phyloP scores from a whole-genome alignment of 2,329 filamentous ascomycete genomes.

The Colletotrichum acutatum region DNA sequence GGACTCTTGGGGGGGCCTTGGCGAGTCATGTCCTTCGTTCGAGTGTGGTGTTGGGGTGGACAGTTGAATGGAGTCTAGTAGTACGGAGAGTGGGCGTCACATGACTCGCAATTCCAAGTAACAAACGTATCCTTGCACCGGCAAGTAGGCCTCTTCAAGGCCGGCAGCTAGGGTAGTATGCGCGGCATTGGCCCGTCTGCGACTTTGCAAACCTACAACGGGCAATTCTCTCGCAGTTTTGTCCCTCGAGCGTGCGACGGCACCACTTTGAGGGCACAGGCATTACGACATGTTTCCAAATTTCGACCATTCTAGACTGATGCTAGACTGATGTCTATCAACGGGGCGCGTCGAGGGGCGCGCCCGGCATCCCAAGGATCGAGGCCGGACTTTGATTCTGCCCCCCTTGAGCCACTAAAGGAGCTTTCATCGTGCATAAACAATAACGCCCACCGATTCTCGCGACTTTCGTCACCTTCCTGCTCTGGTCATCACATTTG shows the following conservation, averaged over 20 bases:
- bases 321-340: conserved; percentile 4
- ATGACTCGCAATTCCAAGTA: conserved; percentile 1
- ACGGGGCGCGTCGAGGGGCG: background rate
- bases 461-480: background rate
- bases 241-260: too few species aligned
- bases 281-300: background rate
- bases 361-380: background rate
- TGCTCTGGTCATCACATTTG: background rate
- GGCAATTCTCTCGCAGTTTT: too few species aligned
- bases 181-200: too few species aligned
- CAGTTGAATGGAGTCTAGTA: conserved; percentile 1
- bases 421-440: background rate
- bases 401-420: background rate
- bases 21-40: conserved; percentile 1
- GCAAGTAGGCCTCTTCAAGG: too few species aligned
- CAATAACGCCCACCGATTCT: background rate
- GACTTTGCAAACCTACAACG: too few species aligned
- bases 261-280: background rate
- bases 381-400: background rate
- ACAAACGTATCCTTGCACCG: background rate
- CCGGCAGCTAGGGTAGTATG: too few species aligned
- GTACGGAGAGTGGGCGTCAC: conserved; percentile 1
- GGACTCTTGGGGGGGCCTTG: background rate
- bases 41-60: background rate
- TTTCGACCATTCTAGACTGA: background rate